Conservation (phyloP, 1,284 basidiomycete genomes). For the Phlebopus sp. region DNA sequence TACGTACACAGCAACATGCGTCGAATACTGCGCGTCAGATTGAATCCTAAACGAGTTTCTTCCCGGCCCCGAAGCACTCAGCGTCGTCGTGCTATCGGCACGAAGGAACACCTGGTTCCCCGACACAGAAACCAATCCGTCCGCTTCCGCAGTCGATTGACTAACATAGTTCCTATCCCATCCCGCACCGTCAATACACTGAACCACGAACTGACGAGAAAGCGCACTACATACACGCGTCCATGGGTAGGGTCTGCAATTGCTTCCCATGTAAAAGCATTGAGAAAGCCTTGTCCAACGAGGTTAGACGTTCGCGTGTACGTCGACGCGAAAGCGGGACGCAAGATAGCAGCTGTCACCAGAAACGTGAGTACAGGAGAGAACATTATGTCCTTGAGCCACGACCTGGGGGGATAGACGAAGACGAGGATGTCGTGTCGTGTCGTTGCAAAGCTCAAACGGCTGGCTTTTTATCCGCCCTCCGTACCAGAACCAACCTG, state of each 20-base stretch:
- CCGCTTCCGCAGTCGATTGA: constrained; percentile 36
- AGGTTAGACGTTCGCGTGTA: constrained; percentile 36
- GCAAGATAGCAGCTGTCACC: neutral
- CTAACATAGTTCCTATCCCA: constrained; percentile 47
- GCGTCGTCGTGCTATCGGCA: constrained; percentile 24
- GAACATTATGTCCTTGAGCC: too few relatives aligned
- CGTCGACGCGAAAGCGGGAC: constrained; percentile 13
- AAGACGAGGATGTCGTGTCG: too few relatives aligned
- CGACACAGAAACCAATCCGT: constrained; percentile 46
- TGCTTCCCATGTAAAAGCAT: constrained; percentile 38
- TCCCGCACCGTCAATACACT: neutral
- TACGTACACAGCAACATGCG: constrained; percentile 30
- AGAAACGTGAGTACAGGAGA: neutral
- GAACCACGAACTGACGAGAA: neutral
- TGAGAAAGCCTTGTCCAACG: constrained; percentile 37
- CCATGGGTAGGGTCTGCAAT: constrained; percentile 44
- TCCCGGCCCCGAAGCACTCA: constrained; percentile 26
- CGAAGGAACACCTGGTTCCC: constrained; percentile 42
- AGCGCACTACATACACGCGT: constrained; percentile 35
- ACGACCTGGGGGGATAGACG: too few relatives aligned
- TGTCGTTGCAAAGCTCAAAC: too few relatives aligned
- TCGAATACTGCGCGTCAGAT: constrained; percentile 25
- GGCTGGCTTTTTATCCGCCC: too few relatives aligned
- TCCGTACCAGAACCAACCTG: too few relatives aligned
- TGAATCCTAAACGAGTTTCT: constrained; percentile 31